Evolutionary conservation across 495 filamentous ascomycete genomes (phyloP), one percentile per base, ranked within the genome.

Genomic region (Penicillium maclennaniae): DNA sequence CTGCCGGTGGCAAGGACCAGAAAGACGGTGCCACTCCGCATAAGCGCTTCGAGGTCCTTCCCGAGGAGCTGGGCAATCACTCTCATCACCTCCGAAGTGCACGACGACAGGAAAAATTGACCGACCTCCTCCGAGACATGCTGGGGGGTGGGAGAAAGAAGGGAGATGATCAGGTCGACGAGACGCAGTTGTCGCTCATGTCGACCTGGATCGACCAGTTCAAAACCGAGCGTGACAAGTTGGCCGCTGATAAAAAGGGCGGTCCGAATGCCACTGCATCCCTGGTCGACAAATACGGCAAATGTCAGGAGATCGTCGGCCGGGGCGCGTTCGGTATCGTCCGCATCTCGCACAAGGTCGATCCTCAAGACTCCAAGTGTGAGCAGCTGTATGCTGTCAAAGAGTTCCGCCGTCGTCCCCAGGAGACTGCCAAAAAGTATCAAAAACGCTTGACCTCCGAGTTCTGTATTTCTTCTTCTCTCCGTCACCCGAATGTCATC

Each of bases 331-430:
- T 99, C 63, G 93, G 93, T 39, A 91, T 99, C 47, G 95, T 99
- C 54, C 83, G 95, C 34, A 96, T 97, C 66, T 95, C 93, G n/a
- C 93, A 99, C 78, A 97, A 97, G 70, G 82, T 89, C 37, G 83
- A 92, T 51, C 88, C 91, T 12, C 81, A 76, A 50, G 91, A 91
- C 65, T 87, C 86, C 26, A 83, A 81, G 50, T 76, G 80, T 40
- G 95, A 97, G 70, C 93, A 93, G 72, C 80, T 97, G 10, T 99
- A 92, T 64, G 93, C 93, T 42, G 92, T 99, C 64, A 99, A 99
- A 70, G 93, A 97, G 65, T 99, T 99, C 73, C 89, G 91, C 27
- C 87, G 92, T 45, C 81, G 92, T 16, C 95, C 95, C 5, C 88
- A 93, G 56, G 95, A 99, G 71, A 91, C 88, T 9, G 83, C 86